Conservation (phyloP, 2,329 filamentous ascomycete genomes). For the Ceratocystis destructans region DNA sequence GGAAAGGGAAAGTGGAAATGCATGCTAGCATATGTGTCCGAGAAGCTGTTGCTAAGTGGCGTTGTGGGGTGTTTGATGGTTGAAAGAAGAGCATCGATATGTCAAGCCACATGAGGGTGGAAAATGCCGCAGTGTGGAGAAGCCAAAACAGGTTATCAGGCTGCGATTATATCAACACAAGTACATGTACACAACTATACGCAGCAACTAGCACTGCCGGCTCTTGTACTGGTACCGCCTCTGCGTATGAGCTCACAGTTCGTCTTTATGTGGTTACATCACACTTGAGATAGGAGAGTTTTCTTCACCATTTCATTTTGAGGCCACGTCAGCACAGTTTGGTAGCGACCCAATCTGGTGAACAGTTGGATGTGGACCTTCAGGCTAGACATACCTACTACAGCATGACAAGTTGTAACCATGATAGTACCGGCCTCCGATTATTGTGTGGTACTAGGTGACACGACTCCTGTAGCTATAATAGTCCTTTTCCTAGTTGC, state of each 20-base stretch:
- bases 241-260: background rate
- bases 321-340: background rate
- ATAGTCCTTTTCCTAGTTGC: background rate
- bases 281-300: background rate
- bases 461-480: background rate
- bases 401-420: background rate
- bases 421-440: background rate
- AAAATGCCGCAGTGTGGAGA: background rate
- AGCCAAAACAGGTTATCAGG: background rate
- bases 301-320: background rate
- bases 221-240: background rate
- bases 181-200: background rate
- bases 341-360: background rate
- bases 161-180: background rate
- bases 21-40: background rate
- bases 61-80: too few relatives aligned
- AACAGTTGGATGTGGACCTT: background rate
- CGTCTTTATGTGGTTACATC: background rate
- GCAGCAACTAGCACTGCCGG: background rate
- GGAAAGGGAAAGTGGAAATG: conserved; percentile 16
- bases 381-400: background rate
- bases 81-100: too few relatives aligned
- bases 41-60: background rate
- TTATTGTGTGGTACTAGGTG: background rate
- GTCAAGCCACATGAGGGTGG: background rate